A percentile compares a stretch with the other conserved stretches of the same genome.
phyloP scores from a whole-genome alignment of 2,329 filamentous ascomycete species.

The Stagonosporopsis cucurbitacearum region DNA sequence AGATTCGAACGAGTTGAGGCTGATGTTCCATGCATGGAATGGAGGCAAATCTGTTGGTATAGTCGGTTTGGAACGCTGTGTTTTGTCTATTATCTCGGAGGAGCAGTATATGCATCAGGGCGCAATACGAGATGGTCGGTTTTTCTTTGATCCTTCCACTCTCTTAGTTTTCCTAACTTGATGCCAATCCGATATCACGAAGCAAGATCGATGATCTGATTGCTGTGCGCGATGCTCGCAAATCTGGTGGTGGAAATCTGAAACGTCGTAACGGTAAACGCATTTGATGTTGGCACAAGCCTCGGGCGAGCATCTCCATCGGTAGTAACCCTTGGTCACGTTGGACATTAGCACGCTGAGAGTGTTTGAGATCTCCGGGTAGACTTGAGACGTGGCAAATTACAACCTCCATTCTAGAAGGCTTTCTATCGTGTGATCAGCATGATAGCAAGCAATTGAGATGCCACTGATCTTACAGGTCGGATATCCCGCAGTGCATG shows the following conservation, averaged over 20 bases:
- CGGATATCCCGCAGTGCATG: background rate
- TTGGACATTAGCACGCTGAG: background rate
- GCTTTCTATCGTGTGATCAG: background rate
- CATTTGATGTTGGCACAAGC: background rate
- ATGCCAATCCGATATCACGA: background rate
- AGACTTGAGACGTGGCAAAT: background rate
- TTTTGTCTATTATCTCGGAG: too few relatives aligned
- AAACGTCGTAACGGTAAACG: background rate
- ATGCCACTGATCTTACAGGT: background rate
- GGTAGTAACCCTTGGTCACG: too few relatives aligned
- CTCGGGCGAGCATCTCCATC: background rate
- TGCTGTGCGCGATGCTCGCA: background rate
- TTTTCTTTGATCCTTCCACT: background rate
- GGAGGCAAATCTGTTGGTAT: too few relatives aligned
- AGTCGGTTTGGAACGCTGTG: too few relatives aligned
- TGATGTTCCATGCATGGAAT: too few relatives aligned
- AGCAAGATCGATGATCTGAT: background rate
- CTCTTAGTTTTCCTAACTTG: background rate
- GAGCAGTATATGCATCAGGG: background rate
- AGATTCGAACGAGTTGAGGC: too few relatives aligned
- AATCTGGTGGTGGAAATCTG: background rate
- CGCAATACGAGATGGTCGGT: background rate
- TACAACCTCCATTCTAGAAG: background rate
- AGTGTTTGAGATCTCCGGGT: background rate
- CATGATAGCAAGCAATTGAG: background rate